Evolutionary conservation across 805 yeast species (phyloP), one percentile per base, ranked within the genome.

Genomic region (Metschnikowia chrysomelidarum): DNA sequence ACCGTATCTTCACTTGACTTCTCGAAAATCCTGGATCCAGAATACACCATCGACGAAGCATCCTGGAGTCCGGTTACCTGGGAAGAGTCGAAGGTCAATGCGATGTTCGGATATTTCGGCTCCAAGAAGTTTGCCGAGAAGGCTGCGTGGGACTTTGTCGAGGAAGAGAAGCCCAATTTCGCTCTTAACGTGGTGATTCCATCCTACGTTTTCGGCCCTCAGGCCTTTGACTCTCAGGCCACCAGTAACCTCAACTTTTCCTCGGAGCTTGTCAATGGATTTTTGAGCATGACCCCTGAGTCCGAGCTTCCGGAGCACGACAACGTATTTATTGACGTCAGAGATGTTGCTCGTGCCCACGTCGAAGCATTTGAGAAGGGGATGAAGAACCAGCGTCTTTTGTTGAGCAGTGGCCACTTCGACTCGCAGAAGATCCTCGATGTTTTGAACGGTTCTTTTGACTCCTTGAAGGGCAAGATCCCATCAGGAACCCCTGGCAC

Each of bases 21-120:
- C 13, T 38, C 30, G 10, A 32, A 20, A 11, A 13, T 16, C 23
- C 8, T 7, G 13, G 24, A 27, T 18, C 36, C 33, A 13, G 15
- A 15, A 8, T 40, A 19, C 53, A 50, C 19, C 50, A 46, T 13
- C 3, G 23, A 15, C 18, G 46, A 38, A 16, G 17, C 17, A 7
- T 56, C 65, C 14, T 76, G 81, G 76, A 76, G 76, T 40, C 73
- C 72, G 26, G 59, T 73, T 19, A 66, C 75, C n/a, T 69, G 71
- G 67, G 75, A 73, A 34, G 67, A 67, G 41, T 51, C 53, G 10
- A 19, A 30, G 19, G 19, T 22, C 18, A 17, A 20, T n/a, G 16
- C 20, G 4, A 5, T 11, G n/a, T 27, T 16, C 11, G 38, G 38
- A 5, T 42, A 38, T 30, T 9, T 15, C 13, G 43, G 31, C 10